A percentile compares a stretch with the other conserved stretches of the same genome.
These are phyloP conservation scores for Kurtzmaniella quercitrusa DNA, from an alignment of 1,139 yeast species.

Conservation along the genomic window DNA sequence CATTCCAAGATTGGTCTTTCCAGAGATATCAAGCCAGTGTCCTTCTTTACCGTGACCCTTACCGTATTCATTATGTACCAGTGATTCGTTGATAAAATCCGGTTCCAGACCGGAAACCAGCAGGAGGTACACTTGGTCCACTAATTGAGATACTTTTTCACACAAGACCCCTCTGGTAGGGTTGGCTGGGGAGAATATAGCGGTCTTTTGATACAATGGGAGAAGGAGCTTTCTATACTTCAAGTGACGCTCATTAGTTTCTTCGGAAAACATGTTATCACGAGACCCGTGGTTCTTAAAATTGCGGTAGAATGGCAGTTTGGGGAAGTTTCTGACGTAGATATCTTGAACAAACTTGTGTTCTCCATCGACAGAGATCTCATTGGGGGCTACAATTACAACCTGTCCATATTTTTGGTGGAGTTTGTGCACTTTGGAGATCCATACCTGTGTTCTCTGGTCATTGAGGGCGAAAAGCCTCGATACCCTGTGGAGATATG, in stretches of 20 bases:
- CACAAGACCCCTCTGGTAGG: conserved; percentile 21
- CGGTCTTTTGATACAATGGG: conserved; percentile 47
- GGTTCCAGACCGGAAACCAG: conserved; percentile 34
- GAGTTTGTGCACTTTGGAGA: conserved; percentile 42
- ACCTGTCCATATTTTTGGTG: conserved; percentile 57
- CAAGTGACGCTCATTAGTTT: conserved; percentile 47
- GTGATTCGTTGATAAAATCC: conserved; percentile 29
- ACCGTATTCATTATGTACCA: conserved; percentile 31
- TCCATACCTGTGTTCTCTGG: conserved; percentile 53
- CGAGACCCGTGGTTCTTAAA: conserved; percentile 53
- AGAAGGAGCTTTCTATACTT: conserved; percentile 45
- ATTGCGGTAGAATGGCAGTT: conserved; percentile 56
- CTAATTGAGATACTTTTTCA: conserved; percentile 22
- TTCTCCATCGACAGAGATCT: conserved; percentile 55
- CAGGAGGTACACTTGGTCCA: conserved; percentile 21
- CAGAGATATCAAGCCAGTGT: conserved; percentile 27
- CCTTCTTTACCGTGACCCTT: conserved; percentile 25
- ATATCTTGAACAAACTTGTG: conserved; percentile 49
- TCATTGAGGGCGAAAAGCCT: conserved; percentile 45
- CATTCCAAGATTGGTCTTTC: conserved; percentile 28
- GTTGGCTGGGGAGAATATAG: conserved; percentile 29
- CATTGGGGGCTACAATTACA: conserved; percentile 58
- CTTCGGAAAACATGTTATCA: conserved; percentile 55
- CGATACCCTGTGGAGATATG: conserved; percentile 45
- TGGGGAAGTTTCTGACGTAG: conserved; percentile 57